phyloP scores from a whole-genome alignment of 257 asterid species.

The Solanum dulcamara region DNA sequence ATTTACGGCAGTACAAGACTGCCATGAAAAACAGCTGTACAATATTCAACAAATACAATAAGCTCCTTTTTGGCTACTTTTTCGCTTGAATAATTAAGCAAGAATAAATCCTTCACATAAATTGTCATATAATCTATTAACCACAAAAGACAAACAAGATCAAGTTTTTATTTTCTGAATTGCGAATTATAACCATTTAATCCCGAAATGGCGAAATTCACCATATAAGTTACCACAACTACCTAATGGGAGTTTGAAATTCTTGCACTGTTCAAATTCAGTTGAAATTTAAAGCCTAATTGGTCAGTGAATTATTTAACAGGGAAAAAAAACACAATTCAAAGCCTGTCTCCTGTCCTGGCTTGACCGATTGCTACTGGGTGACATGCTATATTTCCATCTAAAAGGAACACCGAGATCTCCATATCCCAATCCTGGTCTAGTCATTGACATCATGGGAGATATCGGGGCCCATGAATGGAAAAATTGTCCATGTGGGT shows the following conservation, averaged over 20 bases:
- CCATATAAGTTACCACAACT: neutral
- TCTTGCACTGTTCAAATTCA: neutral
- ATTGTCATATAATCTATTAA: neutral
- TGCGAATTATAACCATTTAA: neutral
- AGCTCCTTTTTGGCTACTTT: neutral
- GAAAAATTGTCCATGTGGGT: constrained; percentile 69
- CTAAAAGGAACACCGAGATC: neutral
- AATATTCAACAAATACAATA: neutral
- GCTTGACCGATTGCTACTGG: neutral
- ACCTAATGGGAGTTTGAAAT: neutral
- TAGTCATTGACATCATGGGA: constrained; percentile 77
- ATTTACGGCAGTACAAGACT: neutral
- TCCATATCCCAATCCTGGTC: constrained; percentile 44
- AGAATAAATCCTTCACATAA: neutral
- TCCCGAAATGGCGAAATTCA: neutral
- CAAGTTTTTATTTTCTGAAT: neutral
- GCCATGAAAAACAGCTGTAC: neutral
- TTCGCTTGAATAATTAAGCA: neutral
- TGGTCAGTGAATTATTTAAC: neutral
- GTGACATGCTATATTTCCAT: constrained; percentile 80
- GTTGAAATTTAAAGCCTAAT: neutral
- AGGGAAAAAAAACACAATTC: neutral
- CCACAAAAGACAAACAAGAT: neutral
- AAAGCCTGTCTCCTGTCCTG: neutral
- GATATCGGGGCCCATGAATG: constrained; percentile 77